Evolutionary conservation across 805 yeast genomes (phyloP).

Genomic region (Spathaspora arborariae): DNA sequence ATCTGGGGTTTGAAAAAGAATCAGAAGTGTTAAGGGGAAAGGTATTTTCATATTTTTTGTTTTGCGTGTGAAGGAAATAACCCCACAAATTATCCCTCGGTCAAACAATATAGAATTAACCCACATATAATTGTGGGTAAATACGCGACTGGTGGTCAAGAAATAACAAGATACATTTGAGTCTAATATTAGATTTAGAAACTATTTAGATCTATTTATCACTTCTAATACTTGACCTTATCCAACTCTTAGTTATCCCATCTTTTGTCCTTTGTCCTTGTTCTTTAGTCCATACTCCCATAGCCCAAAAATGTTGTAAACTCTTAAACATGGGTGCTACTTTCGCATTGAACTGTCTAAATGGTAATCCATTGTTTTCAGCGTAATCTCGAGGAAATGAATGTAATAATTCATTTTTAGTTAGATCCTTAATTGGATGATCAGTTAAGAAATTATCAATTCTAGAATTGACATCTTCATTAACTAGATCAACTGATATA

Average conservation of each 20-base stretch:
- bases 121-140: too few species aligned
- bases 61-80: not conserved
- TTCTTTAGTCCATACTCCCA: conserved; percentile 53
- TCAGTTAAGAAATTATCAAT: conserved; percentile 3
- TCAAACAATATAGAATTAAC: too few species aligned
- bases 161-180: not conserved
- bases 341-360: conserved; percentile 18
- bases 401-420: conserved; percentile 7
- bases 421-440: conserved; percentile 7
- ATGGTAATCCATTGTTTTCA: conserved; percentile 16
- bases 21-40: not conserved
- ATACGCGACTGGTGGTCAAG: not conserved
- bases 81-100: not conserved
- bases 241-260: conserved; percentile 54
- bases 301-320: conserved; percentile 60
- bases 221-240: conserved; percentile 28
- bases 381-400: conserved; percentile 24
- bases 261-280: conserved; percentile 49
- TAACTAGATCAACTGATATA: too few species aligned
- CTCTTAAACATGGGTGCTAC: conserved; percentile 20
- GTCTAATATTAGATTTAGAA: not conserved
- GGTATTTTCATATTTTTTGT: not conserved
- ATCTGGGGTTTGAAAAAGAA: too few species aligned
- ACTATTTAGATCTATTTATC: conserved; percentile 2
- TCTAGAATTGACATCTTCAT: not conserved